Base-by-base conservation (phyloP, 2,329 filamentous ascomycete genomes). In the Fusarium tuaranense region DNA sequence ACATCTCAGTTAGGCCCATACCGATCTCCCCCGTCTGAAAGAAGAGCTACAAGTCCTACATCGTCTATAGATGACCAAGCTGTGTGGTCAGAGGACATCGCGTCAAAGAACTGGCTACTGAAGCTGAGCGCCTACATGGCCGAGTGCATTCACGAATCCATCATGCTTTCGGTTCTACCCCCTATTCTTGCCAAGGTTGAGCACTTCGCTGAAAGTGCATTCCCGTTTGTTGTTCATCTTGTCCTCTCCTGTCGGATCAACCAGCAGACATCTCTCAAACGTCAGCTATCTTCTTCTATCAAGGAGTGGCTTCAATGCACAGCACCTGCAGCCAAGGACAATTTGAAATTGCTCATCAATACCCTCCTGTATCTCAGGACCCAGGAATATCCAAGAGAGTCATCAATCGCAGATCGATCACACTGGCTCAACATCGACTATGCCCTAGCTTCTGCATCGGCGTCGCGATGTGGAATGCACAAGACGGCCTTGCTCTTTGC, bases 401-500 rank as follows among this genome's bases (percentile, higher is more conserved):
- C 86, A 0, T 97, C 94, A 0, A 92, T 94, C 74, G 92, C 92
- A 9, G 94, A 98, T 76, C 90, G 97, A 67, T 87, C 92, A 60
- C 87, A 90, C 61, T 99, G 97, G 97, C 88, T 99, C 20, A 93
- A 97, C 30, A 85, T 98, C 30, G 93, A 98, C 80, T 93, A 93
- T 74, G 82, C 91, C 3, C 84, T 89, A 69, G 92, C 93, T 27
- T 91, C 95, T 2, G 84, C 88, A 30, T 93, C 95, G 41, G 95
- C 95, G 7, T 89, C 91, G 13, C 86, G 86, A 67, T 98, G 96
- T 79, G 92, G 92, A 18, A 95, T 98, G 92, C 93, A 93, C 80
- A 97, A 97, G 80, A 94, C 93, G 7, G 94, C 96, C 5, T 86
- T 99, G 1, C 84, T 98, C 9, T 93, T 98, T 76, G 89, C 93